Conservation (phyloP, 495 filamentous ascomycete genomes). For the Penicillium crystallinum region DNA sequence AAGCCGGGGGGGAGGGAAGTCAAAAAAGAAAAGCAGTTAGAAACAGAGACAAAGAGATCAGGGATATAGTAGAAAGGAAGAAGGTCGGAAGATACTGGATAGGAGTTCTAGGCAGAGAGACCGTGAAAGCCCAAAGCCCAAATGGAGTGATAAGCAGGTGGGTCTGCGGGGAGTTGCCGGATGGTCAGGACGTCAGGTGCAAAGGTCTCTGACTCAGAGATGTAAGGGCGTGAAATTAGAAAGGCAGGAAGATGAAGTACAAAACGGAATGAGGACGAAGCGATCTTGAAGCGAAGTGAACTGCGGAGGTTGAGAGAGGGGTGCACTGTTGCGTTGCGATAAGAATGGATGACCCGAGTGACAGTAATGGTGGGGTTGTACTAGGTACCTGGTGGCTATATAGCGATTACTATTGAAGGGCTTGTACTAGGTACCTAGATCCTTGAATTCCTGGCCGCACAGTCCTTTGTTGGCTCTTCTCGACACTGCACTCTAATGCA, state of each 20-base stretch:
- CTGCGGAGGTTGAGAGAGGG: not conserved
- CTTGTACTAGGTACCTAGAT: not conserved
- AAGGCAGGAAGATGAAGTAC: too few species aligned
- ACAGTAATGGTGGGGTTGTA: conserved; percentile 9
- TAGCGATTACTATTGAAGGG: not conserved
- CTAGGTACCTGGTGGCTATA: not conserved
- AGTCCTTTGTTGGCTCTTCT: not conserved
- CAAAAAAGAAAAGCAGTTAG: conserved; percentile 4
- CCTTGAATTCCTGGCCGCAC: not conserved
- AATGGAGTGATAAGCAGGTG: conserved; percentile 10
- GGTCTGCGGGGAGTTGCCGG: conserved; percentile 7
- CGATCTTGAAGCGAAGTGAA: not conserved
- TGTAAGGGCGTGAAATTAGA: not conserved
- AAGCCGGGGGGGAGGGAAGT: not conserved
- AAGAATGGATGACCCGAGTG: conserved; percentile 9
- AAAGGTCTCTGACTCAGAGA: not conserved
- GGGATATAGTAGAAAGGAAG: not conserved
- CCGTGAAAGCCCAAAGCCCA: conserved; percentile 5
- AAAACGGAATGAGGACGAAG: not conserved
- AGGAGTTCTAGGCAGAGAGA: conserved; percentile 3
- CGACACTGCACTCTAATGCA: not conserved
- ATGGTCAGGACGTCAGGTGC: conserved; percentile 3
- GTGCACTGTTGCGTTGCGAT: not conserved
- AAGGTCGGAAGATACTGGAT: conserved; percentile 7
- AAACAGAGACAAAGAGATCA: not conserved